phyloP scores from a whole-genome alignment of 2,329 filamentous ascomycete species.

The Colletotrichum sp. region DNA sequence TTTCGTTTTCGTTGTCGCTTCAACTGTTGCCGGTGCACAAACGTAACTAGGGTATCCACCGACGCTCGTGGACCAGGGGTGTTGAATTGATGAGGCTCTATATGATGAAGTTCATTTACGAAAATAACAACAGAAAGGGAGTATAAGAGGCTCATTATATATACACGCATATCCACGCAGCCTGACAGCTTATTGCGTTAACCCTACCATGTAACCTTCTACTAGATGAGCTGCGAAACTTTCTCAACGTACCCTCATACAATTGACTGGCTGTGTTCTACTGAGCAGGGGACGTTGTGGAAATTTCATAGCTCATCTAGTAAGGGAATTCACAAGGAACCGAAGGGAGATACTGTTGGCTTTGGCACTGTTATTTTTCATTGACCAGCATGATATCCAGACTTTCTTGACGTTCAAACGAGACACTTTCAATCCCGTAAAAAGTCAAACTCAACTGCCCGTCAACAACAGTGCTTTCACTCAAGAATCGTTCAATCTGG shows the following conservation, averaged over 20 bases:
- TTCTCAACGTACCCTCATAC: background rate
- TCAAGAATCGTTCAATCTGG: background rate
- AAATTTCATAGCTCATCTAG: too few species aligned
- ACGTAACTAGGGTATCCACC: too few species aligned
- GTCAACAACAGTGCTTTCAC: background rate
- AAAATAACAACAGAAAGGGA: background rate
- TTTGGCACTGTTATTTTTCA: background rate
- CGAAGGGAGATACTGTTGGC: too few species aligned
- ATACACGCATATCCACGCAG: background rate
- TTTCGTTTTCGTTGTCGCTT: background rate
- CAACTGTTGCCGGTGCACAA: background rate
- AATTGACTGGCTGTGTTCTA: background rate
- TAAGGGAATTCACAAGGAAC: background rate
- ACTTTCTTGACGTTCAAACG: background rate
- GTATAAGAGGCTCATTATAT: background rate
- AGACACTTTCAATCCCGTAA: background rate
- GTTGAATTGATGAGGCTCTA: background rate
- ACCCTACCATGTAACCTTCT: background rate
- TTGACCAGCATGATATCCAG: background rate
- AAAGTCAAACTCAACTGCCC: background rate
- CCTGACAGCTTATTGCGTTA: background rate
- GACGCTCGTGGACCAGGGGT: background rate
- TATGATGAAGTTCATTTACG: background rate
- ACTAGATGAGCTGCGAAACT: background rate
- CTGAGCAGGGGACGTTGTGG: too few species aligned